Percentiles rank a stretch among this genome's conserved stretches.
Conservation (phyloP, 345 rosid species). For the Dovyalis caffra region DNA sequence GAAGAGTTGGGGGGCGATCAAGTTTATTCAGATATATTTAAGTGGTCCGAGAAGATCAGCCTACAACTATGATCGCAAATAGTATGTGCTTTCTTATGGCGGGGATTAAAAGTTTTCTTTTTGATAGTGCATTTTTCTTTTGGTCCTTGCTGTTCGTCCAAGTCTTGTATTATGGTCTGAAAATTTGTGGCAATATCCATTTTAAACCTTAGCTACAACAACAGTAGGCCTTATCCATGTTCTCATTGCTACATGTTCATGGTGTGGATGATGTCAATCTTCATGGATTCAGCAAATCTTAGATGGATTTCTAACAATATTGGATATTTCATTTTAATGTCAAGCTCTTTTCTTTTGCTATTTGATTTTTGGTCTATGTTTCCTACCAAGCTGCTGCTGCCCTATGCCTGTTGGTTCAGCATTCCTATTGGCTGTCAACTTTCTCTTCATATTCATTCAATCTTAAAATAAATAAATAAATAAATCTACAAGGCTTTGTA, state of each 20-base stretch:
- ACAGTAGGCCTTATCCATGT: background rate
- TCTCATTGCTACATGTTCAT: background rate
- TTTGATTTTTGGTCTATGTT: background rate
- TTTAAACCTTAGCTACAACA: background rate
- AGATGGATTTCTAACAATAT: background rate
- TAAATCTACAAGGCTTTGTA: background rate
- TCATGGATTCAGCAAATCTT: background rate
- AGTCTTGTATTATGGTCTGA: background rate
- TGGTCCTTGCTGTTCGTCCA: background rate
- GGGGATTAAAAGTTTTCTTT: background rate
- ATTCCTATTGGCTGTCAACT: background rate
- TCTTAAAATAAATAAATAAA: background rate
- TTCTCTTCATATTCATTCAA: background rate
- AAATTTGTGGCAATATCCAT: background rate
- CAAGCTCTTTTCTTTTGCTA: background rate
- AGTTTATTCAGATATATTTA: constrained; percentile 73
- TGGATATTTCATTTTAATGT: background rate
- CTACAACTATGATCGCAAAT: constrained; percentile 42
- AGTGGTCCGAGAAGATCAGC: constrained; percentile 81
- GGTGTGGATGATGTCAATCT: background rate
- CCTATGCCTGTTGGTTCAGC: background rate
- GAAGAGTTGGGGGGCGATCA: constrained; percentile 79
- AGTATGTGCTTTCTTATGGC: background rate
- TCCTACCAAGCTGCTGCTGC: background rate
- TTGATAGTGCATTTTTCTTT: background rate